Conservation (phyloP, 306 rosid genomes). For the Medicago ruthenica region DNA sequence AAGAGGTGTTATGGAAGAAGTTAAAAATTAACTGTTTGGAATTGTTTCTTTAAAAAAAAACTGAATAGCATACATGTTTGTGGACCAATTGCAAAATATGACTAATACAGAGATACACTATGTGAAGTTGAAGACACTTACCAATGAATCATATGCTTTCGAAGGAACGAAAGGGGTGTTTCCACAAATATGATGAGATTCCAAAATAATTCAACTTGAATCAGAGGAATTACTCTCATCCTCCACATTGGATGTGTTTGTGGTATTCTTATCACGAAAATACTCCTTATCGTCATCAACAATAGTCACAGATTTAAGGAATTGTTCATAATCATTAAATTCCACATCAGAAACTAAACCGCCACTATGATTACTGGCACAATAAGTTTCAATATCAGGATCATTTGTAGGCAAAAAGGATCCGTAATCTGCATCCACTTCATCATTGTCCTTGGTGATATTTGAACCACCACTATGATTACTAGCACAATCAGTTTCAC, state of each 20-base stretch:
- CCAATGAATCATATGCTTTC: conserved; percentile 41
- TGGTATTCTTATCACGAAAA: background rate
- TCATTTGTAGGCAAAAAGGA: background rate
- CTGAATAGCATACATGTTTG: too few species aligned
- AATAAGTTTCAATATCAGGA: background rate
- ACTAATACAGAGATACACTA: background rate
- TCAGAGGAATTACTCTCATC: conserved; percentile 49
- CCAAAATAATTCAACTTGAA: conserved; percentile 45
- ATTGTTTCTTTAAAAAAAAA: too few species aligned
- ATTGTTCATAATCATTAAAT: conserved; percentile 40
- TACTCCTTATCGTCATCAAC: conserved; percentile 31
- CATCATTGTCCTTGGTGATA: background rate
- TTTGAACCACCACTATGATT: background rate
- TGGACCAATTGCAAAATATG: background rate
- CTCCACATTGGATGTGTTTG: conserved; percentile 20
- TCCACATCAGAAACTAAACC: conserved; percentile 4
- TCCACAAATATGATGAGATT: conserved; percentile 42
- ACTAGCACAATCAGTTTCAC: background rate
- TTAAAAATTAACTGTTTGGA: background rate
- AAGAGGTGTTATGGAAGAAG: conserved; percentile 13
- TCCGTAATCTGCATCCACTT: background rate
- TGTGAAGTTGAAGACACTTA: conserved; percentile 45
- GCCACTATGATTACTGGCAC: background rate
- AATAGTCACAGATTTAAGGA: conserved; percentile 27
- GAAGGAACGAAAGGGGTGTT: conserved; percentile 46